Evolutionary conservation across 305 asterid species (phyloP).

Genomic region (Ilex paraguariensis): DNA sequence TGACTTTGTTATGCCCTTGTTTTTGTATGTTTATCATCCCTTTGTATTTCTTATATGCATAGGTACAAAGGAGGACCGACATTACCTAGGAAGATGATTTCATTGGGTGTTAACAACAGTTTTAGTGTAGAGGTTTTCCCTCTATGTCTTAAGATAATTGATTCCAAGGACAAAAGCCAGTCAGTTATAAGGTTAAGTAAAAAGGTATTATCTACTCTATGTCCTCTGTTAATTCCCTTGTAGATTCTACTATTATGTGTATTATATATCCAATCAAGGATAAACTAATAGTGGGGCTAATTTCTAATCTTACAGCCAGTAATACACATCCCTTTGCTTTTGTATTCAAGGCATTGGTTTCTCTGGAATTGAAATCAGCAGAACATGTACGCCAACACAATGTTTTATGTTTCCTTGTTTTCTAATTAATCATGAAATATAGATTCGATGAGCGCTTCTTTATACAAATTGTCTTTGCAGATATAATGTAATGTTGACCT

Average conservation of each 20-base stretch:
- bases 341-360: no score
- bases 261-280: not conserved
- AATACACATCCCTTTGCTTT: not conserved
- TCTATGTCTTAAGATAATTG: conserved; percentile 61
- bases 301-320: not conserved
- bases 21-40: conserved; percentile 8
- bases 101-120: conserved; percentile 71
- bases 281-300: not conserved
- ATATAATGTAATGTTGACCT: no score
- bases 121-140: conserved; percentile 78
- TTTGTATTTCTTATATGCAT: conserved; percentile 9
- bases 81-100: conserved; percentile 73
- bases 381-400: no score
- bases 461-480: no score
- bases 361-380: no score
- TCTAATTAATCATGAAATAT: no score
- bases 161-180: conserved; percentile 63
- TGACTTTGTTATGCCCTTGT: conserved; percentile 4
- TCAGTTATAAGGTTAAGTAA: conserved; percentile 55
- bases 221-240: not conserved
- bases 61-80: conserved; percentile 98
- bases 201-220: conserved; percentile 43
- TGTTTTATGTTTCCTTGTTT: no score
- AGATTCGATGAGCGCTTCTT: no score
- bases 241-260: not conserved